These are phyloP conservation scores for Annulohypoxylon nitens DNA, from an alignment of 495 filamentous ascomycete genomes.

Conservation along the genomic window DNA sequence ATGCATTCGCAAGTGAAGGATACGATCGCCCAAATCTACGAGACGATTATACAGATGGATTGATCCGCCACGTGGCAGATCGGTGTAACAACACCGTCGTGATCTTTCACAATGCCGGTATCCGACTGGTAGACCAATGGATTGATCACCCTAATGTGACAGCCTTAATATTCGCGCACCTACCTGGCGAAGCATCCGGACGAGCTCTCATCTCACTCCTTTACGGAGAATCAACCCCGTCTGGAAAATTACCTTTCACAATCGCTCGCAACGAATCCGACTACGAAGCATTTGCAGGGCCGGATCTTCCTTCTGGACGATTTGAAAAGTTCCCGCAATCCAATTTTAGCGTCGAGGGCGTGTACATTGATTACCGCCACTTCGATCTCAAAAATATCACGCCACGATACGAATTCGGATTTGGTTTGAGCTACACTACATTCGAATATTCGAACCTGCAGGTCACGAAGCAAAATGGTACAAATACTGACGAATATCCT, in stretches of 20 bases:
- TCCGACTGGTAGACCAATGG: constrained; percentile 63
- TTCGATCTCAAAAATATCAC: constrained; percentile 68
- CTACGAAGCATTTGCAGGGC: constrained; percentile 55
- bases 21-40: constrained; percentile 50
- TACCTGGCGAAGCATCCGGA: constrained; percentile 68
- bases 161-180: constrained; percentile 63
- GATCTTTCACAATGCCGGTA: constrained; percentile 64
- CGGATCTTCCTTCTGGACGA: constrained; percentile 31
- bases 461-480: constrained; percentile 44
- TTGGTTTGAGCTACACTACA: constrained; percentile 72
- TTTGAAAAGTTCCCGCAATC: constrained; percentile 58
- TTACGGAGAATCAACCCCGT: constrained; percentile 65
- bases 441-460: constrained; percentile 60
- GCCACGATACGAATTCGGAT: constrained; percentile 73
- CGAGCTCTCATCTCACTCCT: constrained; percentile 63
- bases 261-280: constrained; percentile 67
- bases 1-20: constrained; percentile 63
- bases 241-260: constrained; percentile 71
- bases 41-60: constrained; percentile 59
- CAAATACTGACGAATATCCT: constrained; percentile 49
- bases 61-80: constrained; percentile 63
- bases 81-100: constrained; percentile 67
- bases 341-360: constrained; percentile 66
- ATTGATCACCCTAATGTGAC: constrained; percentile 66
- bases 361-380: constrained; percentile 70